Evolutionary conservation across 1,284 basidiomycete genomes (phyloP), one percentile per base, ranked within the genome.

Genomic region (Mrakiaceae sp.): DNA sequence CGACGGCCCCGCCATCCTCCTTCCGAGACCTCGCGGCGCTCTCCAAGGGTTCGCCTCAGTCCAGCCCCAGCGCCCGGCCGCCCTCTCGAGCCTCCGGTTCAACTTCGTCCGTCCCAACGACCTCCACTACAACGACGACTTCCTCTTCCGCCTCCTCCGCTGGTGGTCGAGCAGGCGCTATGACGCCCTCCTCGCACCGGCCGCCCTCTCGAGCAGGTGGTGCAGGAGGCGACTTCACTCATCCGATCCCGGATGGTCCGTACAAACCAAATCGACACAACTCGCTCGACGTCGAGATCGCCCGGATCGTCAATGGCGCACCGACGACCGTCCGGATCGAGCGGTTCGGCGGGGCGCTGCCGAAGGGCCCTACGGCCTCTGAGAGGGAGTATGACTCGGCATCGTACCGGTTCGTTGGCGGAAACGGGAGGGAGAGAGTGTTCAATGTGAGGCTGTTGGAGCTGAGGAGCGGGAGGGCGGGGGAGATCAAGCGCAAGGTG

Each of bases 211-310:
- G 48, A 8, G 8, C 48, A 27, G 27, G 27, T 27, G 27, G 27
- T 27, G 27, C 27, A 27, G 27, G 27, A 27, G 27, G 27, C 48
- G 48, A 49, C 8, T 49, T 14, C 48, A 43, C 54, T 9, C 54
- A 14, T 40, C 11, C 54, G 27, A n/a, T 10, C 5, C 49, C 49
- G 1, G 27, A 11, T 10, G 47, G 42, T 11, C 40, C 53, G n/a
- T 65, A 60, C 40, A 4, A 11, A n/a, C 52, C 64, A 3, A n/a
- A 65, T 49, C 42, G 50, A 16, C 16, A 3, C 40, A 65, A 65
- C 49, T 27, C 51, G 44, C 64, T 65, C 49, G 64, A 65, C 51
- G 46, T 57, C 11, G 64, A 60, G 11, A 48, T 65, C 14, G 59
- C 59, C 2, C 46, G 59, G 44, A 55, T 65, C 50, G 54, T 65